These are phyloP conservation scores for Aureobasidium namibiae DNA, from an alignment of 2,329 filamentous ascomycete species.

Conservation along the genomic window DNA sequence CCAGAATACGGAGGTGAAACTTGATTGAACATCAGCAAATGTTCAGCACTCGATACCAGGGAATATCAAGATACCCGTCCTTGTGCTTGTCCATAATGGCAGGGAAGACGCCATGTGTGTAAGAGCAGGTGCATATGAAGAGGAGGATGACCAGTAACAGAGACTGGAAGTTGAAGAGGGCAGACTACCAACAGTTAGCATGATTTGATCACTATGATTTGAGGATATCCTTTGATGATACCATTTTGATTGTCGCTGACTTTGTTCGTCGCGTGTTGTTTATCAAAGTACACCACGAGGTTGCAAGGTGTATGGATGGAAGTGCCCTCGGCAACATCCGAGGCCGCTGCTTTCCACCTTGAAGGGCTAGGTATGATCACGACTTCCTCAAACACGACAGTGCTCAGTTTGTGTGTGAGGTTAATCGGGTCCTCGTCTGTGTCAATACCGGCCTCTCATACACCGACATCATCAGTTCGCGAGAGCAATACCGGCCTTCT, in stretches of 20 bases:
- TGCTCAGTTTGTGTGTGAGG: no score
- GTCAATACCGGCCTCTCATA: no score
- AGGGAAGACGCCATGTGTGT: constrained; percentile 84
- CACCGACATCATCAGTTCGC: background rate
- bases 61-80: constrained; percentile 56
- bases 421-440: background rate
- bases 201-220: background rate
- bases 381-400: background rate
- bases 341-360: background rate
- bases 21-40: constrained; percentile 26
- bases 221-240: background rate
- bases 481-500: background rate
- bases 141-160: constrained; percentile 90
- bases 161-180: constrained; percentile 98
- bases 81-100: constrained; percentile 88
- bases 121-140: constrained; percentile 90
- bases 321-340: background rate
- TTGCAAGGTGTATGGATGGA: constrained; percentile 6
- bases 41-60: background rate
- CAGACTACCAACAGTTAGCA: constrained; percentile 52
- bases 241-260: background rate
- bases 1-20: constrained; percentile 83
- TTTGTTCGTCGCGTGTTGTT: background rate
- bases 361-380: no score
- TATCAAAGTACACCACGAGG: background rate